Conservation (phyloP, 1,284 basidiomycete species). For the Trametes sp. region DNA sequence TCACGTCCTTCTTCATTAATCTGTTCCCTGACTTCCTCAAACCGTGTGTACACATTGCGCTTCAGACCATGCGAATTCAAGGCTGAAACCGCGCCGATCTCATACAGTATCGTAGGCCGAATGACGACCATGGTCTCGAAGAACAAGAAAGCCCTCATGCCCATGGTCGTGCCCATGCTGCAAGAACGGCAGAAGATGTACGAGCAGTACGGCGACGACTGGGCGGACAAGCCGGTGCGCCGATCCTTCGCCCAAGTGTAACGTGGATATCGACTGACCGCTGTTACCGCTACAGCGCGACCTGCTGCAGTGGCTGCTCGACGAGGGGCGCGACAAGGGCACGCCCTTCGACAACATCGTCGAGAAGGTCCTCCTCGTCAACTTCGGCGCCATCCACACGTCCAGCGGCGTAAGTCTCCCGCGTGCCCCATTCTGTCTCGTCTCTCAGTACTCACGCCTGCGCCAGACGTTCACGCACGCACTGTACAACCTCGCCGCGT, state of each 20-base stretch:
- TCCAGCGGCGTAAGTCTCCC: conserved; percentile 27
- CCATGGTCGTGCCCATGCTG: conserved; percentile 45
- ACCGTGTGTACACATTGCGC: conserved; percentile 7
- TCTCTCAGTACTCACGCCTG: no score
- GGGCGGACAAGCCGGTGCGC: conserved; percentile 49
- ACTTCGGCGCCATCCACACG: conserved; percentile 37
- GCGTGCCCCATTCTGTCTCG: background rate
- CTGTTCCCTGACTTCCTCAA: conserved; percentile 33
- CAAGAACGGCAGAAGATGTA: conserved; percentile 47
- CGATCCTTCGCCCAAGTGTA: background rate
- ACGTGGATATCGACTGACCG: background rate
- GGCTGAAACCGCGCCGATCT: background rate
- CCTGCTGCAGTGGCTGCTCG: conserved; percentile 35
- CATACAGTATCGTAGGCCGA: conserved; percentile 19
- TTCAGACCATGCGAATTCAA: background rate
- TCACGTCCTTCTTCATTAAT: conserved; percentile 29
- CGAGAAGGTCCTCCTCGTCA: conserved; percentile 32
- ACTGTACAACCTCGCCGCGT: conserved; percentile 35
- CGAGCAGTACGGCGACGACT: conserved; percentile 45
- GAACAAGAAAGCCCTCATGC: conserved; percentile 24
- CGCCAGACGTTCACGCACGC: conserved; percentile 40
- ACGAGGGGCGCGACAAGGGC: conserved; percentile 31
- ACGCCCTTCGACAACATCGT: conserved; percentile 28
- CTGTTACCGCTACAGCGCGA: conserved; percentile 24
- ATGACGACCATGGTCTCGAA: conserved; percentile 24